Conservation (phyloP, 23 red algal species). For the Pyropia haitanensis region DNA sequence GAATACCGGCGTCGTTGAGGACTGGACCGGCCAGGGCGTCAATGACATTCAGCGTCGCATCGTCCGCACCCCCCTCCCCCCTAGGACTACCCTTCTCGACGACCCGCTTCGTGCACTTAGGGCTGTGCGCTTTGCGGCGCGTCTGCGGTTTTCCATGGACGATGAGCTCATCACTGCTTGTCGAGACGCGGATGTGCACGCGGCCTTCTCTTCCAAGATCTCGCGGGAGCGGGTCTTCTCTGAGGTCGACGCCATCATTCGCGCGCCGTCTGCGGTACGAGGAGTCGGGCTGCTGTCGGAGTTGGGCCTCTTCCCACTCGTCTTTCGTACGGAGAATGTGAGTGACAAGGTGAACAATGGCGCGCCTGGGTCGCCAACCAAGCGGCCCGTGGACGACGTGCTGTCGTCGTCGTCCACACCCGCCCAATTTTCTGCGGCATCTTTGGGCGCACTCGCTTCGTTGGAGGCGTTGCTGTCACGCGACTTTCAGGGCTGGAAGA, state of each 20-base stretch:
- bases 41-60: constrained; percentile 48
- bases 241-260: constrained; percentile 67
- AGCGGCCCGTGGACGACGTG: no score
- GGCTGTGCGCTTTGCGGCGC: constrained; percentile 80
- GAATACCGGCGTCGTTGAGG: constrained; percentile 60
- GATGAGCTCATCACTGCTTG: constrained; percentile 32
- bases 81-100: constrained; percentile 74
- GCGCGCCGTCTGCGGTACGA: constrained; percentile 16
- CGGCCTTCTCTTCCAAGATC: constrained; percentile 65
- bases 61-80: constrained; percentile 84
- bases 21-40: constrained; percentile 70
- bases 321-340: constrained; percentile 18
- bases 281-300: constrained; percentile 37
- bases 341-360: constrained; percentile 1
- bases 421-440: no score
- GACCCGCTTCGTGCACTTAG: constrained; percentile 89
- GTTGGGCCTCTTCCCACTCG: constrained; percentile 26
- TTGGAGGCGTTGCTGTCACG: no score
- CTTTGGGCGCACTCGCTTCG: no score
- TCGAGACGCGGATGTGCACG: constrained; percentile 36
- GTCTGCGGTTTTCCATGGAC: constrained; percentile 70
- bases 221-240: constrained; percentile 67
- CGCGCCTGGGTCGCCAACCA: no score
- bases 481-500: no score
- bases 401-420: no score